Evolutionary conservation across 2,329 filamentous ascomycete genomes (phyloP), one percentile per base, ranked within the genome.

Genomic region (Cytospora mali): DNA sequence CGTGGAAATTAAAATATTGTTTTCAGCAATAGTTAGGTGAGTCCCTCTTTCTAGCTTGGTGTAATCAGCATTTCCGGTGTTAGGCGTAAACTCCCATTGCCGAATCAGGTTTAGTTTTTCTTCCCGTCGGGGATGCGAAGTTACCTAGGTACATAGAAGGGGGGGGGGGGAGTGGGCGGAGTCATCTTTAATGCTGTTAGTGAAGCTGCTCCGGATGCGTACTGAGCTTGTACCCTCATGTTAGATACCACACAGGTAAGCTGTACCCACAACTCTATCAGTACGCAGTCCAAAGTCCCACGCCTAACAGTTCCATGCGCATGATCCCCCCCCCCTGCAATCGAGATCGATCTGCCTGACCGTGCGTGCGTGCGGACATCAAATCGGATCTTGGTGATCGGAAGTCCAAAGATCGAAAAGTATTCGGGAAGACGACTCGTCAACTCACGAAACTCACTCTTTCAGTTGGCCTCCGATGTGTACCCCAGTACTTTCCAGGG

Each of bases 261-360:
- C 35, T 23, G 42, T 46, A 39, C 35, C 35, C 35, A 39, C 35
- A n/a, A 46, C 42, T 46, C n/a, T 23, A 10, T n/a, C 18, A 10
- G 9, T 46, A 46, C 42, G 2, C 7, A n/a, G 3, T n/a, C 4
- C 42, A 13, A 46, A 11, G 6, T 4, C 18, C 5, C n/a, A 11
- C 1, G 42, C n/a, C 42, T 46, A 46, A 21, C 42, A 46, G 16
- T 23, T 33, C 31, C 42, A n/a, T 46, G 3, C 9, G 23, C 42
- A 39, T 46, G 33, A n/a, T n/a, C n/a, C n/a, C n/a, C n/a, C n/a
- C n/a, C 49, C 57, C 57, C 57, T 53, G 57, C 27, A 59, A 59
- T 59, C 57, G 57, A 59, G 57, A 59, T 59, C 57, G 57, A 59
- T 59, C 57, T 53, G 23, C 49, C 16, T 50, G 18, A 21, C 49